Evolutionary conservation across 176 grass and related monocot genomes (phyloP).

Genomic region (Rhynchospora pubera): DNA sequence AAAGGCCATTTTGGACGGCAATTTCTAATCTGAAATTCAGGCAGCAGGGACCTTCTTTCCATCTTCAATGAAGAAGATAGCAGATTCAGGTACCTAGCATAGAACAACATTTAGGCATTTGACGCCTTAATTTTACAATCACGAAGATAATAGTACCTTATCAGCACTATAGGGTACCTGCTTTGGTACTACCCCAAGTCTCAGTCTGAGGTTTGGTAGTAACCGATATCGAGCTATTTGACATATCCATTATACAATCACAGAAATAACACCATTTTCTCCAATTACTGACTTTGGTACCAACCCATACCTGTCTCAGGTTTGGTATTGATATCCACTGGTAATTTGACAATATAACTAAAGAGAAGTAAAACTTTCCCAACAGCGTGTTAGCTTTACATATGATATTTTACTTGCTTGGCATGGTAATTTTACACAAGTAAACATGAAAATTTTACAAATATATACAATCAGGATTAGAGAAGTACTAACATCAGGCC

Average conservation of each 20-base stretch:
- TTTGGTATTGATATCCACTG: background rate
- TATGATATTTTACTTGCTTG: background rate
- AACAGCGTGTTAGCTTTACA: background rate
- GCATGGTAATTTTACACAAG: background rate
- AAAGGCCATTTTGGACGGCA: constrained; percentile 7
- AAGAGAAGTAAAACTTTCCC: background rate
- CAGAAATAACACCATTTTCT: background rate
- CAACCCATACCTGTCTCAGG: background rate
- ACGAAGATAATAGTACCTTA: too few species aligned
- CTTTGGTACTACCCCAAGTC: too few species aligned
- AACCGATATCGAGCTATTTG: background rate
- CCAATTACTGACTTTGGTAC: background rate
- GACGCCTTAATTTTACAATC: background rate
- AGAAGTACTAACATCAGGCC: constrained; percentile 72
- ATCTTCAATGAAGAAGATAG: constrained; percentile 98
- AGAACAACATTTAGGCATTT: background rate
- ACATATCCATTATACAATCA: background rate
- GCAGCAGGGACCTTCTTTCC: constrained; percentile 88
- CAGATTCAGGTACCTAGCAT: constrained; percentile 63
- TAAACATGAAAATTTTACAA: background rate
- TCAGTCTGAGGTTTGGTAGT: too few species aligned
- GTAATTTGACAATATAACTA: background rate
- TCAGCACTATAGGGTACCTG: too few species aligned
- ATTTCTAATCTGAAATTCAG: constrained; percentile 12
- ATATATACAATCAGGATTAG: background rate